Percentiles rank a stretch among this genome's conserved stretches.
These are phyloP conservation scores for Penicillium digitatum DNA, from an alignment of 2,329 filamentous ascomycete species.

Conservation along the genomic window DNA sequence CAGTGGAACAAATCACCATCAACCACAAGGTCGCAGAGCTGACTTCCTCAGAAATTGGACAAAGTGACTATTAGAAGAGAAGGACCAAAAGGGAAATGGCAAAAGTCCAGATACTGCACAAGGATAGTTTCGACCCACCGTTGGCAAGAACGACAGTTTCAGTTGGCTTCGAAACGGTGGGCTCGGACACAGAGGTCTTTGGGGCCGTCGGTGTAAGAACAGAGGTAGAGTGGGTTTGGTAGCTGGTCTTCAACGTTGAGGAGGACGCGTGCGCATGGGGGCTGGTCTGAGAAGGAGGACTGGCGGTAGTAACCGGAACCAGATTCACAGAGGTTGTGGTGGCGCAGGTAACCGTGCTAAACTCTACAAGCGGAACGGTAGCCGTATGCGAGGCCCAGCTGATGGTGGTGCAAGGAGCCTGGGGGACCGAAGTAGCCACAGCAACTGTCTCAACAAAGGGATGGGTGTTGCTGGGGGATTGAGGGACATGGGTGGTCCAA, in stretches of 20 bases:
- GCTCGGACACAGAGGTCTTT: neutral
- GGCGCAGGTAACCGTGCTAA: constrained; percentile 29
- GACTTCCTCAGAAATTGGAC: neutral
- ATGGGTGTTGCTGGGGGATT: neutral
- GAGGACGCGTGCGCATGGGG: neutral
- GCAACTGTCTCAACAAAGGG: neutral
- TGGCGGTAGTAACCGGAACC: constrained; percentile 5
- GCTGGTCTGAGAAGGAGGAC: neutral
- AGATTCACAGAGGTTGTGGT: constrained; percentile 24
- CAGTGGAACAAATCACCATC: neutral
- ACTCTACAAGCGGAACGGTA: constrained; percentile 42
- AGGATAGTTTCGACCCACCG: neutral
- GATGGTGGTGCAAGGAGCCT: constrained; percentile 34
- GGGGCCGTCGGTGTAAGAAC: neutral
- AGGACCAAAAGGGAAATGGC: neutral
- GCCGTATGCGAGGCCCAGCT: constrained; percentile 35
- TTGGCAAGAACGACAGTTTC: neutral
- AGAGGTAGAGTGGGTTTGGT: neutral
- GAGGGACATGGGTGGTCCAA: constrained; percentile 4
- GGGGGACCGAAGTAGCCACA: constrained; percentile 3
- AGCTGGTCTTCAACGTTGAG: neutral
- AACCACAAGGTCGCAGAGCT: neutral
- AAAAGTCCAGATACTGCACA: neutral
- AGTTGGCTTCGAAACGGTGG: neutral
- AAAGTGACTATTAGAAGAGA: neutral